Conservation (phyloP, 148 eudicot genomes). For the Rhododendron williamsianum region DNA sequence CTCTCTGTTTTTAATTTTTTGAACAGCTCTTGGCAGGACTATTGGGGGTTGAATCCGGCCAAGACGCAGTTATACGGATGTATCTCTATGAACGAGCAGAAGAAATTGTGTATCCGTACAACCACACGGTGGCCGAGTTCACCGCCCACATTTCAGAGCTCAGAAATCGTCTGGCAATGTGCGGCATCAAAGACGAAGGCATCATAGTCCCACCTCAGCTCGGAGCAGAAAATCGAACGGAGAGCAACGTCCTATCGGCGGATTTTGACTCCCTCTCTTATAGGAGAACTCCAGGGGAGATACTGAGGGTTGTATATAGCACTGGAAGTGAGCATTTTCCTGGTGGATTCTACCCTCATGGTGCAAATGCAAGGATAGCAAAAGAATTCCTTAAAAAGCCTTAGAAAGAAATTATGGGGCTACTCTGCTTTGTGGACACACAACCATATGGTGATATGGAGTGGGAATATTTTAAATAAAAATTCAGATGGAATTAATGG, state of each 20-base stretch:
- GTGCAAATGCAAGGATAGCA: conserved; percentile 60
- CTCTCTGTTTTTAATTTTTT: too few relatives aligned
- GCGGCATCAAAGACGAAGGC: conserved; percentile 81
- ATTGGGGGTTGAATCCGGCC: conserved; percentile 71
- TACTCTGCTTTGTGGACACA: too few relatives aligned
- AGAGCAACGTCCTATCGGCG: conserved; percentile 49
- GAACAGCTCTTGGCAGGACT: conserved; percentile 67
- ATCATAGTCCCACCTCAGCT: conserved; percentile 43
- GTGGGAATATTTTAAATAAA: too few relatives aligned
- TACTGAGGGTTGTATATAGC: conserved; percentile 45
- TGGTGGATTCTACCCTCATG: conserved; percentile 73
- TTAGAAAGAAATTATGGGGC: too few relatives aligned
- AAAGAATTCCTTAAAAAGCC: conserved; percentile 21
- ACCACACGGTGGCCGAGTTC: conserved; percentile 59
- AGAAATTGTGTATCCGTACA: conserved; percentile 41
- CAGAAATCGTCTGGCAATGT: conserved; percentile 51
- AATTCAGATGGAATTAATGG: too few relatives aligned
- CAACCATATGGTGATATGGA: too few relatives aligned
- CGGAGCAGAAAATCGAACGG: conserved; percentile 47
- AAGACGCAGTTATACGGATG: conserved; percentile 62
- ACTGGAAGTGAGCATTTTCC: conserved; percentile 54
- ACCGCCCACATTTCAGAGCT: conserved; percentile 49
- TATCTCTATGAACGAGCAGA: conserved; percentile 50
- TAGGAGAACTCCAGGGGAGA: conserved; percentile 48
- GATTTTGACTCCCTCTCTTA: conserved; percentile 51